A percentile compares a stretch with the other conserved stretches of the same genome.
These are phyloP conservation scores for Lagerstroemia speciosa DNA, from an alignment of 345 rosid genomes.

Conservation along the genomic window DNA sequence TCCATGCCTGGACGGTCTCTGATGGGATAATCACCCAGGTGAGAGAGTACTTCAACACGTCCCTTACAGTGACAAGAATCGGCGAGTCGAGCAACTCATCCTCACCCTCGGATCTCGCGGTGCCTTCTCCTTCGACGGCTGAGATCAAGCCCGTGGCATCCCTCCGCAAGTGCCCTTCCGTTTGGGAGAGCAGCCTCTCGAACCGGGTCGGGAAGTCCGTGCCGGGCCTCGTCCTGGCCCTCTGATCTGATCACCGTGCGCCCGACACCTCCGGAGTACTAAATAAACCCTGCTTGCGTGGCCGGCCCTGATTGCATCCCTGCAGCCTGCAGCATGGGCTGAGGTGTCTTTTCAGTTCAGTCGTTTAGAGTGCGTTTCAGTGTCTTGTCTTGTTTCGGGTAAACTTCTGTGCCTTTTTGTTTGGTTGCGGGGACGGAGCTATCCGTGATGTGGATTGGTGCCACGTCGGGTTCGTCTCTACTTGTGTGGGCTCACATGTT, in stretches of 20 bases:
- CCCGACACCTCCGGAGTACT: not conserved
- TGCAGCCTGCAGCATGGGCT: too few relatives aligned
- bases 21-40: constrained; percentile 87
- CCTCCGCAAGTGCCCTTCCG: constrained; percentile 30
- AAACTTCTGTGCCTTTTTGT: too few relatives aligned
- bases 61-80: constrained; percentile 58
- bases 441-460: not conserved
- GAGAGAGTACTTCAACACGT: constrained; percentile 84
- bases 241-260: too few relatives aligned
- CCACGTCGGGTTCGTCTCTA: not conserved
- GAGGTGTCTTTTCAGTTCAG: too few relatives aligned
- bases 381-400: too few relatives aligned
- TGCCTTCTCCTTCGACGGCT: constrained; percentile 13
- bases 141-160: constrained; percentile 24
- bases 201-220: constrained; percentile 67
- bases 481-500: not conserved
- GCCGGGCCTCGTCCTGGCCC: constrained; percentile 88
- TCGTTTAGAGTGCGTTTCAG: too few relatives aligned
- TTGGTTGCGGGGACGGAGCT: not conserved
- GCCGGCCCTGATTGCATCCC: not conserved
- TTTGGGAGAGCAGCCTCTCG: constrained; percentile 86
- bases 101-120: constrained; percentile 31
- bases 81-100: not conserved
- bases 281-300: not conserved
- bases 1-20: constrained; percentile 91